A percentile compares a stretch with the other conserved stretches of the same genome.
Evolutionary conservation across 331 rosid genomes (phyloP).

Genomic region (Pyracantha coccinea): DNA sequence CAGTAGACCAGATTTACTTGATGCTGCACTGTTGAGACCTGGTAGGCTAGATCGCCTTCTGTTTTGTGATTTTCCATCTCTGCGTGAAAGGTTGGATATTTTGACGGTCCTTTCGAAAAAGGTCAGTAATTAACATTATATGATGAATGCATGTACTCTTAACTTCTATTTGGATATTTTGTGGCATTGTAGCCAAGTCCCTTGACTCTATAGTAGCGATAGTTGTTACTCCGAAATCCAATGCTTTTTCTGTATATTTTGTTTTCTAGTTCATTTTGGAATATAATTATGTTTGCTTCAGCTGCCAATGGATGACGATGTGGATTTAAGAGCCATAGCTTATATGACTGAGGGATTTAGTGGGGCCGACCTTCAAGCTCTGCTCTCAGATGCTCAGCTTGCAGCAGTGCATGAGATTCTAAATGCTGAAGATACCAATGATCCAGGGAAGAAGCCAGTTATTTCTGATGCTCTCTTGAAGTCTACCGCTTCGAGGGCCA

Average conservation of each 20-base stretch:
- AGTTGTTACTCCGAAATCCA: too few species aligned
- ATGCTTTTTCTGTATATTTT: too few species aligned
- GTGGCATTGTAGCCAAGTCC: too few species aligned
- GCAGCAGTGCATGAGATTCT: slow-evolving; percentile 91
- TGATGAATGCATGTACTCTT: not conserved
- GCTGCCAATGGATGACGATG: slow-evolving; percentile 65
- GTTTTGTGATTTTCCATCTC: slow-evolving; percentile 85
- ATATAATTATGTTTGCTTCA: slow-evolving; percentile 16
- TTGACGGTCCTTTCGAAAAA: slow-evolving; percentile 77
- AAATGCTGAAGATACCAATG: slow-evolving; percentile 22
- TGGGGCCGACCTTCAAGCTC: slow-evolving; percentile 97
- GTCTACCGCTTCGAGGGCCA: slow-evolving; percentile 53
- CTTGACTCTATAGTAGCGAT: too few species aligned
- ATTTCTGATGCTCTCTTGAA: slow-evolving; percentile 62
- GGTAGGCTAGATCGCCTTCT: slow-evolving; percentile 95
- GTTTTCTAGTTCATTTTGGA: too few species aligned
- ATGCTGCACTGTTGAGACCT: slow-evolving; percentile 92
- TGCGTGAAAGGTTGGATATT: slow-evolving; percentile 74
- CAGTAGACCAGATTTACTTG: slow-evolving; percentile 98
- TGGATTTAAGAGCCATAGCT: slow-evolving; percentile 69
- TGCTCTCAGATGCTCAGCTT: slow-evolving; percentile 93
- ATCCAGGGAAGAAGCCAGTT: slow-evolving; percentile 45
- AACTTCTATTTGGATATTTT: not conserved
- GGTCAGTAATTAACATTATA: slow-evolving; percentile 35
- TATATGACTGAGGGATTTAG: slow-evolving; percentile 82